Conservation (phyloP, 1,284 basidiomycete species). For the Heterobasidion parviporum region DNA sequence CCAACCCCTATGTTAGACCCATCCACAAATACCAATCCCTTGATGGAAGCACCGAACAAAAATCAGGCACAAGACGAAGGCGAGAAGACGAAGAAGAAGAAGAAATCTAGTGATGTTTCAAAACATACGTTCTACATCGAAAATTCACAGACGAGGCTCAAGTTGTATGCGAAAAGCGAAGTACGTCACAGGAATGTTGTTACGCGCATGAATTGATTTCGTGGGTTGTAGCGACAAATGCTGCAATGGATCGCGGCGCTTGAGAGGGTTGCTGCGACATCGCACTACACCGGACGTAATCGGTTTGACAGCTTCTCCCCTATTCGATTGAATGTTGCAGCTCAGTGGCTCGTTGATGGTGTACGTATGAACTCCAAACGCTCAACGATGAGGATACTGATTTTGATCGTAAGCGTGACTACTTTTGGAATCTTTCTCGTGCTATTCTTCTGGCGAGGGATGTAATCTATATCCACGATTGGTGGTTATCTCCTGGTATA, state of each 20-base stretch:
- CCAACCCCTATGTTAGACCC: constrained; percentile 61
- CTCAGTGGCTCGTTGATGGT: constrained; percentile 99
- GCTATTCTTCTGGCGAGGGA: constrained; percentile 90
- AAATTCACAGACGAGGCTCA: constrained; percentile 87
- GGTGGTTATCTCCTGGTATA: constrained; percentile 87
- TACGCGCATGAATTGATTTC: background rate
- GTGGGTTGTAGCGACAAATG: constrained; percentile 74
- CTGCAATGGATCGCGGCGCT: constrained; percentile 94
- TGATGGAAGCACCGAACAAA: constrained; percentile 22
- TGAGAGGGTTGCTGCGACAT: constrained; percentile 74
- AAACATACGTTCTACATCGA: constrained; percentile 93
- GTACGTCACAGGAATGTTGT: constrained; percentile 25
- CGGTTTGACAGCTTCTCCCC: constrained; percentile 94
- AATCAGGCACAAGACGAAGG: constrained; percentile 17
- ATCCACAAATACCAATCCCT: constrained; percentile 60
- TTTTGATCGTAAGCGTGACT: constrained; percentile 61
- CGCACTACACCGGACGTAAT: constrained; percentile 77
- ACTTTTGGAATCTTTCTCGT: constrained; percentile 95
- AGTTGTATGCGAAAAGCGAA: constrained; percentile 86
- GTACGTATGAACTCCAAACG: constrained; percentile 33
- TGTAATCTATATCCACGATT: constrained; percentile 89
- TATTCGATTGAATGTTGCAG: constrained; percentile 86
- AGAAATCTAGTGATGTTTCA: constrained; percentile 53
- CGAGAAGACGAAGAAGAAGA: constrained; percentile 31
- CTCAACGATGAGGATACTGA: background rate